phyloP scores from a whole-genome alignment of 495 filamentous ascomycete genomes.

The Opeltia flavorubescens region DNA sequence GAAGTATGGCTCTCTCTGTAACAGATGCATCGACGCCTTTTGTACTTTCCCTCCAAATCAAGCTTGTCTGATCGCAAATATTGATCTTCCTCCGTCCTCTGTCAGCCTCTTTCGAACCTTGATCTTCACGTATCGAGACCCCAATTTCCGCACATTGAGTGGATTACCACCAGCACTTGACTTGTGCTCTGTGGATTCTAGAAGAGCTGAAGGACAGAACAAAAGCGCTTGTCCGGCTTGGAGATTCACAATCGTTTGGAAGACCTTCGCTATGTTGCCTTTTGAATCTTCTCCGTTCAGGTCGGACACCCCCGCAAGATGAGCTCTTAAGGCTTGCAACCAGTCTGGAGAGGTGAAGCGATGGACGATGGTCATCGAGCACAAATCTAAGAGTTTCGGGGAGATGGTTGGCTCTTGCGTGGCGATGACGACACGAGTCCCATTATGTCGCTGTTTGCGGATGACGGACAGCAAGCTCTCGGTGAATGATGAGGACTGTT shows the following conservation, averaged over 20 bases:
- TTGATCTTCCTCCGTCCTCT: constrained; percentile 41
- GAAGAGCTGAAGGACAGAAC: constrained; percentile 47
- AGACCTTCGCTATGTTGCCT: constrained; percentile 25
- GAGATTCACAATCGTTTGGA: constrained; percentile 42
- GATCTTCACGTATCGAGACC: constrained; percentile 34
- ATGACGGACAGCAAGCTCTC: constrained; percentile 49
- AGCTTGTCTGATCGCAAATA: constrained; percentile 18
- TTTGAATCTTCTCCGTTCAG: constrained; percentile 12
- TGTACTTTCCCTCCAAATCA: too few species aligned
- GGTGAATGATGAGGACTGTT: constrained; percentile 38
- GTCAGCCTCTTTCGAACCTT: constrained; percentile 38
- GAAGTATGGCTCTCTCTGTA: too few species aligned
- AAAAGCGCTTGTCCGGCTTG: constrained; percentile 49
- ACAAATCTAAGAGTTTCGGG: constrained; percentile 51
- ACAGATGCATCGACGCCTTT: too few species aligned
- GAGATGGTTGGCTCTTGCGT: constrained; percentile 74
- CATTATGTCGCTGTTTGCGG: constrained; percentile 57
- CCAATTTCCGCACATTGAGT: constrained; percentile 24
- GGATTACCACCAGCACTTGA: not conserved
- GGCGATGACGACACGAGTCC: constrained; percentile 50
- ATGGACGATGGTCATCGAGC: constrained; percentile 61
- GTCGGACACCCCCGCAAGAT: constrained; percentile 38
- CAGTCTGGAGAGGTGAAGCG: constrained; percentile 60
- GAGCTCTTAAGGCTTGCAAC: constrained; percentile 43
- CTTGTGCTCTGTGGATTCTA: constrained; percentile 19